phyloP scores from a whole-genome alignment of 257 asterid species.

The Penstemon newberryi region DNA sequence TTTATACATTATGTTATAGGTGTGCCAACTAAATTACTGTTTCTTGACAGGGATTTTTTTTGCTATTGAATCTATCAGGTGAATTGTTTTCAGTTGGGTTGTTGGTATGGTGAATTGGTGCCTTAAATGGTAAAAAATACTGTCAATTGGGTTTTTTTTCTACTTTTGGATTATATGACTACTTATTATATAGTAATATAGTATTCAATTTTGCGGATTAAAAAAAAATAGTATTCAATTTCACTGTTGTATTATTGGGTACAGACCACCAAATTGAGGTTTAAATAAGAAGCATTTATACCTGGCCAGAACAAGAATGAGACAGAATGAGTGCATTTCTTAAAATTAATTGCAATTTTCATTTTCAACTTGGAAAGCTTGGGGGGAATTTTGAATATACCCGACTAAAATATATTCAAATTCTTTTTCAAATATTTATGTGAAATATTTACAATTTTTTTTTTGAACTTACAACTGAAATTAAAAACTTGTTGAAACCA shows the following conservation, averaged over 20 bases:
- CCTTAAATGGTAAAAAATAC: conserved; percentile 39
- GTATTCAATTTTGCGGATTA: no score
- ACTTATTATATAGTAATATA: no score
- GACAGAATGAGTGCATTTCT: not conserved
- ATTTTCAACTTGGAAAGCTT: not conserved
- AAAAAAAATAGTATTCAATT: not conserved
- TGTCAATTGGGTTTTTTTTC: not conserved
- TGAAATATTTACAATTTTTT: no score
- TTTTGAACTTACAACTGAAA: no score
- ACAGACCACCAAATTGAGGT: not conserved
- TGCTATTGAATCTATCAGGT: conserved; percentile 20
- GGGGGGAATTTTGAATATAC: no score
- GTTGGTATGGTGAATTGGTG: conserved; percentile 38
- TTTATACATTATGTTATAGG: conserved; percentile 26
- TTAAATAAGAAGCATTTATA: conserved; percentile 11
- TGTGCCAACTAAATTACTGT: conserved; percentile 31
- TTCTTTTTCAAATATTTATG: no score
- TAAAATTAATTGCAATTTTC: not conserved
- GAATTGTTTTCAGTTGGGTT: conserved; percentile 24
- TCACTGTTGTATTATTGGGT: conserved; percentile 14
- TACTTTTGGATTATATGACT: not conserved
- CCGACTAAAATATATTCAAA: no score
- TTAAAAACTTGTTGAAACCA: no score
- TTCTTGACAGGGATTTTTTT: conserved; percentile 26
- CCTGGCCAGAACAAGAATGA: not conserved